Conservation (phyloP, 768 basidiomycete species). For the Podaxis rugospora region DNA sequence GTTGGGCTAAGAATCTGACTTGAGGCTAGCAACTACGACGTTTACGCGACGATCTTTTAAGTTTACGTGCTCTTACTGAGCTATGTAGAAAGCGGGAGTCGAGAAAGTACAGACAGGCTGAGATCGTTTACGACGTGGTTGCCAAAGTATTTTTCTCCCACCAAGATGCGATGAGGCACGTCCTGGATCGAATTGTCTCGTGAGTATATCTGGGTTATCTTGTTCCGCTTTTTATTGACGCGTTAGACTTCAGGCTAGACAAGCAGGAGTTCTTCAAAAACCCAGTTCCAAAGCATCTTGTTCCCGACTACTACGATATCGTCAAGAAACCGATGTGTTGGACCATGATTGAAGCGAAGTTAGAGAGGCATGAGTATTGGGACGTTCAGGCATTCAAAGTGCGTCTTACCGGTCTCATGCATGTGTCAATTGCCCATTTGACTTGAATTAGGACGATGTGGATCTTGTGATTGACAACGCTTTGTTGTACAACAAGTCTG, state of each 20-base stretch:
- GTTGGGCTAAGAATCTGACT: background rate
- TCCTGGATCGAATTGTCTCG: constrained; percentile 70
- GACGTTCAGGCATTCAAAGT: constrained; percentile 73
- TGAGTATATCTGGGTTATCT: constrained; percentile 29
- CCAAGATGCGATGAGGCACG: constrained; percentile 51
- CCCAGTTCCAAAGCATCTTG: constrained; percentile 73
- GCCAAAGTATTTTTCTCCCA: constrained; percentile 63
- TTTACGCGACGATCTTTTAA: constrained; percentile 73
- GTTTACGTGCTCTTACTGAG: constrained; percentile 61
- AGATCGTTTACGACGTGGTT: constrained; percentile 64
- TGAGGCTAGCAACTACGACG: constrained; percentile 46
- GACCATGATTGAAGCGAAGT: constrained; percentile 72
- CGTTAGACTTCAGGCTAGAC: constrained; percentile 52
- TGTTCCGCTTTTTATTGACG: background rate
- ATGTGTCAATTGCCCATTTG: background rate
- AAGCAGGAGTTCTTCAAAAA: constrained; percentile 71
- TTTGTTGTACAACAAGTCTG: constrained; percentile 76
- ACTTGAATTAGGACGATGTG: constrained; percentile 60
- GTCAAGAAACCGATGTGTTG: constrained; percentile 89
- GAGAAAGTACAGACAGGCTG: constrained; percentile 67
- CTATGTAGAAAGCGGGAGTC: constrained; percentile 74
- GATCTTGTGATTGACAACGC: constrained; percentile 84
- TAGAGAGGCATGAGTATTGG: constrained; percentile 82
- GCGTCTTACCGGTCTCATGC: constrained; percentile 12
- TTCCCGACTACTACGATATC: constrained; percentile 89